phyloP scores from a whole-genome alignment of 345 rosid genomes.

The Cardamine occulta region DNA sequence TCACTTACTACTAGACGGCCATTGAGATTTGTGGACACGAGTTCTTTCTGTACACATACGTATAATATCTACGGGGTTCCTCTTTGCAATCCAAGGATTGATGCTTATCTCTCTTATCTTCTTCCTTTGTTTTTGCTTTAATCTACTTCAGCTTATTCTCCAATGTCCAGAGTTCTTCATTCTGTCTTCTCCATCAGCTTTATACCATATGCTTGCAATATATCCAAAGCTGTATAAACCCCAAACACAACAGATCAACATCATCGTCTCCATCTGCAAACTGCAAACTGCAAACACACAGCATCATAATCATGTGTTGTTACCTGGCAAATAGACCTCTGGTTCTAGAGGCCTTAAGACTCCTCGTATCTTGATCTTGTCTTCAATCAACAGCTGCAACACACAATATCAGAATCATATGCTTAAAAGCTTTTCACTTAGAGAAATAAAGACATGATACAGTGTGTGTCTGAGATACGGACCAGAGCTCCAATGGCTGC shows the following conservation, averaged over 20 bases:
- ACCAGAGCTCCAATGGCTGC: conserved; percentile 94
- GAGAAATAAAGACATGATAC: not conserved
- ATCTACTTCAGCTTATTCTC: conserved; percentile 17
- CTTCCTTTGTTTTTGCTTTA: not conserved
- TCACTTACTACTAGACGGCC: conserved; percentile 1
- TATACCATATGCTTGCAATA: conserved; percentile 75
- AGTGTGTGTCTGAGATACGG: not conserved
- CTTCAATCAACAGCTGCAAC: conserved; percentile 71
- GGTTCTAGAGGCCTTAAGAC: conserved; percentile 82
- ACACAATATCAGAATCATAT: conserved; percentile 12
- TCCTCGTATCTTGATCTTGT: conserved; percentile 80
- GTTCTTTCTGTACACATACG: conserved; percentile 13
- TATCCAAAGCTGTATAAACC: conserved; percentile 69
- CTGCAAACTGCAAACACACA: not conserved
- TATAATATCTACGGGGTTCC: not conserved
- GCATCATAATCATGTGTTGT: not conserved
- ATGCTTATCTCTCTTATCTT: not conserved
- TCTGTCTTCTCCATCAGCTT: conserved; percentile 68
- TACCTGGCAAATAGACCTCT: conserved; percentile 90
- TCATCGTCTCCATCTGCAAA: not conserved
- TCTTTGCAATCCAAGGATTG: conserved; percentile 11
- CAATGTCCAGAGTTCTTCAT: conserved; percentile 23
- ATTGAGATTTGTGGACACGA: conserved; percentile 6
- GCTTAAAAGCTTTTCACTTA: not conserved
- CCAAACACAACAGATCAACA: conserved; percentile 20